phyloP scores from a whole-genome alignment of 768 basidiomycete species.

The Floccularia luteovirens region DNA sequence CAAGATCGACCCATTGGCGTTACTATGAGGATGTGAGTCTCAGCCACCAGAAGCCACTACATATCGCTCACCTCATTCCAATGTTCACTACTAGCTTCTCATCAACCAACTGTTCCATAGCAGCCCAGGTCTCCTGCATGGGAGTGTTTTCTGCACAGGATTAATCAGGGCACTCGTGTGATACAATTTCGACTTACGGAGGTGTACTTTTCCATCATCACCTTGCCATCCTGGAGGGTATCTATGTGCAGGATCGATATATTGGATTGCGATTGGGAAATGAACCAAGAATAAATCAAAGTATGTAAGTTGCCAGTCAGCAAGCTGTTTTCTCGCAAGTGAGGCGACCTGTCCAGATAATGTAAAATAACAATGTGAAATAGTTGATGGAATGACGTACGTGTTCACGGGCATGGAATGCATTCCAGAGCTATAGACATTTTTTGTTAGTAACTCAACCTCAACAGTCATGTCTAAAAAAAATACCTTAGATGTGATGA shows the following conservation, averaged over 20 bases:
- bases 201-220: slow-evolving; percentile 61
- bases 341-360: slow-evolving; percentile 36
- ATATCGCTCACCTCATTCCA: slow-evolving; percentile 52
- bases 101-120: slow-evolving; percentile 75
- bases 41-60: neutral
- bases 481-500: slow-evolving; percentile 76
- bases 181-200: slow-evolving; percentile 32
- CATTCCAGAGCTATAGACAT: slow-evolving; percentile 69
- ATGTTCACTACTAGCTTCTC: slow-evolving; percentile 69
- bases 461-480: neutral
- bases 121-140: slow-evolving; percentile 78
- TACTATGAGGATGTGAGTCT: slow-evolving; percentile 32
- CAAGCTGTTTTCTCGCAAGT: slow-evolving; percentile 56
- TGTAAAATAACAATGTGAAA: neutral
- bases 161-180: neutral
- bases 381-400: slow-evolving; percentile 32
- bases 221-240: slow-evolving; percentile 84
- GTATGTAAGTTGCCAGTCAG: slow-evolving; percentile 78
- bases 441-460: neutral
- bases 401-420: slow-evolving; percentile 75
- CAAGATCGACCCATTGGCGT: slow-evolving; percentile 65
- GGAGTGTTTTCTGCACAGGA: slow-evolving; percentile 46
- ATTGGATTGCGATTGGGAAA: slow-evolving; percentile 78
- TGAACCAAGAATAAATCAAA: slow-evolving; percentile 80
- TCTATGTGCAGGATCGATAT: slow-evolving; percentile 67